Evolutionary conservation across 2,329 filamentous ascomycete species (phyloP), one percentile per base, ranked within the genome.

Genomic region (Elsinoe batatas): DNA sequence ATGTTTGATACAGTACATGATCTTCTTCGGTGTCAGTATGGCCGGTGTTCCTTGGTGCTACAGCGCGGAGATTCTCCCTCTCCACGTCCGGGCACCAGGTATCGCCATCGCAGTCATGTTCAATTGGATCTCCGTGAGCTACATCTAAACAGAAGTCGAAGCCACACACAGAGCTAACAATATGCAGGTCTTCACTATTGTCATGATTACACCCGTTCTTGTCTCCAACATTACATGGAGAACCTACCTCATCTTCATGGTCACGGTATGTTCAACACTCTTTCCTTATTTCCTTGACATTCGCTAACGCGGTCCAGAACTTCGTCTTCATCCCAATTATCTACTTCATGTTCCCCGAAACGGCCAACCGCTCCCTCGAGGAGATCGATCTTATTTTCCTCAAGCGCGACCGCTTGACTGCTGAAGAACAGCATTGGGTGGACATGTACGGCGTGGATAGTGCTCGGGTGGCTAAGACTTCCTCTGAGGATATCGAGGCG

Each of bases 181-280:
- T n/a, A n/a, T n/a, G n/a, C n/a, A 56, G 33, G 53, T 42, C 15
- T 58, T 57, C 43, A 33, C 47, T 1, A 22, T 57, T 5, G 57
- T 58, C 54, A 56, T 57, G 51, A 55, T 58, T 10, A 77, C 76
- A 0, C 75, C 76, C 0, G 69, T 73, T 3, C 67, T 75, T 1
- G 71, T 78, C 57, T 70, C 71, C 40, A 69, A 67, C 6, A 64
- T 79, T 3, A 63, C 69, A 13, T 79, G 74, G 74, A 73, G 73
- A 58, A 72, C 71, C 0, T 79, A 78, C 59, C 63, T 78, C 1
- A 76, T 77, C 59, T 78, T 76, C 63, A 73, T 72, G 63, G 43
- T 57, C 22, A 53, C 37, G 18, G 54, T 56, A 22, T 11, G 54
- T 30, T 11, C 12, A 10, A 5, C 33, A 2, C 40, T 26, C 3